Evolutionary conservation across 2,329 filamentous ascomycete species (phyloP).

Genomic region (Aspergillus ustus): DNA sequence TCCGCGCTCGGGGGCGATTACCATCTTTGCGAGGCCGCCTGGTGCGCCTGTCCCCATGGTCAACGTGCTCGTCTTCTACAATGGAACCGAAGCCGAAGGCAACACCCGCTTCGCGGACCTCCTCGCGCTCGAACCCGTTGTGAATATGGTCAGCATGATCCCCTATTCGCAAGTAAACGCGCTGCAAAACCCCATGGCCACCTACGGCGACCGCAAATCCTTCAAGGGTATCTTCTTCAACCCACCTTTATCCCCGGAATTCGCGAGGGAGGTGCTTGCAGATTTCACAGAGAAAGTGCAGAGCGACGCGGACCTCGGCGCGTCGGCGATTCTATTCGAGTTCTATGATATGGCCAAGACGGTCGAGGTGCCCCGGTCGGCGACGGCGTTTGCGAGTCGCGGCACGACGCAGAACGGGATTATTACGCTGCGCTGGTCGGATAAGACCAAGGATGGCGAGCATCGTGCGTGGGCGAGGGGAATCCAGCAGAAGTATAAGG

Average conservation of each 20-base stretch:
- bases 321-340: constrained; percentile 47
- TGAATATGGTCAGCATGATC: constrained; percentile 45
- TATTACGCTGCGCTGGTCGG: constrained; percentile 48
- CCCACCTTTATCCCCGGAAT: constrained; percentile 44
- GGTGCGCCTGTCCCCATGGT: constrained; percentile 16
- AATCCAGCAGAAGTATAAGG: constrained; percentile 34
- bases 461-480: constrained; percentile 47
- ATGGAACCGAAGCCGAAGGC: constrained; percentile 36
- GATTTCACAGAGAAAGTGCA: constrained; percentile 36
- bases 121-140: constrained; percentile 42
- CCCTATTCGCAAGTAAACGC: constrained; percentile 50
- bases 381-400: constrained; percentile 53
- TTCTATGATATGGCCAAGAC: constrained; percentile 49
- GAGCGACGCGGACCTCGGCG: constrained; percentile 33
- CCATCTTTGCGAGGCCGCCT: constrained; percentile 13
- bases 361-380: constrained; percentile 38
- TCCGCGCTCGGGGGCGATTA: constrained; percentile 12
- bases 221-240: constrained; percentile 53
- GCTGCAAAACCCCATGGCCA: constrained; percentile 42
- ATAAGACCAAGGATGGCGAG: constrained; percentile 41
- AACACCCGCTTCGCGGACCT: constrained; percentile 42
- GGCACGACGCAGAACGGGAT: constrained; percentile 52
- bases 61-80: constrained; percentile 23
- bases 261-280: constrained; percentile 38
- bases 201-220: constrained; percentile 46